Evolutionary conservation across 2,329 filamentous ascomycete genomes (phyloP), one percentile per base, ranked within the genome.

Genomic region (Colletotrichum paranaense): DNA sequence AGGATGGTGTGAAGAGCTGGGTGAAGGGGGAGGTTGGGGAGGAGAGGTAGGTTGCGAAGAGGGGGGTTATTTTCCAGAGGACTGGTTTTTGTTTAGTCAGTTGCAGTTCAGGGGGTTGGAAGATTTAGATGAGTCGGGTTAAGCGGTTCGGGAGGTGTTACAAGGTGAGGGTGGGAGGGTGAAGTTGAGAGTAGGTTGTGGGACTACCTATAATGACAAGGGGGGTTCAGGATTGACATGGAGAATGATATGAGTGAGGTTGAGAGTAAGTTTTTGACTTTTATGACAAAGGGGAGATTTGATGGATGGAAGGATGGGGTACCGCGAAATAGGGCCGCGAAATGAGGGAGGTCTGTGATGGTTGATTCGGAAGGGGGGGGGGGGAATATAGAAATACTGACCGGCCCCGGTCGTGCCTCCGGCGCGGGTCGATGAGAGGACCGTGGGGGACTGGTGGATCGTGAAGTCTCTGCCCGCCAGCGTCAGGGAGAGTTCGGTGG

Each of bases 11-110:
- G 8, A 96, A 85, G 63, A 92, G 78, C 58, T 83, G 84, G 68
- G 83, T 78, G 60, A 98, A 87, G 0, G 90, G 81, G 80, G 95
- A 95, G 35, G 82, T 79, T 2, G 88, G 82, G 4, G 88, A 87
- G 42, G 91, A 87, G 58, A 98, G 88, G 95, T 95, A 98, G 76
- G 90, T 86, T 26, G 95, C 94, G 79, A 98, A 92, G 57, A 91
- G 86, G 9, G 95, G 95, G 0, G 95, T 96, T 76, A 98, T 93
- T 82, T 94, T 95, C 97, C 97, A 99, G 9, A 98, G 86, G 22
- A 98, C 95, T 93, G 52, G 52, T 42, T 24, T 24, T 16, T 14
- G 3, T 26, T 62, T 14, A 11, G 55, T 30, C 55, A 53, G 64
- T 73, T 73, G 26, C 58, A 74, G 62, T 24, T 12, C 3, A 22